Evolutionary conservation across 1,284 basidiomycete genomes (phyloP).

Genomic region (Ganoderma multipileum): DNA sequence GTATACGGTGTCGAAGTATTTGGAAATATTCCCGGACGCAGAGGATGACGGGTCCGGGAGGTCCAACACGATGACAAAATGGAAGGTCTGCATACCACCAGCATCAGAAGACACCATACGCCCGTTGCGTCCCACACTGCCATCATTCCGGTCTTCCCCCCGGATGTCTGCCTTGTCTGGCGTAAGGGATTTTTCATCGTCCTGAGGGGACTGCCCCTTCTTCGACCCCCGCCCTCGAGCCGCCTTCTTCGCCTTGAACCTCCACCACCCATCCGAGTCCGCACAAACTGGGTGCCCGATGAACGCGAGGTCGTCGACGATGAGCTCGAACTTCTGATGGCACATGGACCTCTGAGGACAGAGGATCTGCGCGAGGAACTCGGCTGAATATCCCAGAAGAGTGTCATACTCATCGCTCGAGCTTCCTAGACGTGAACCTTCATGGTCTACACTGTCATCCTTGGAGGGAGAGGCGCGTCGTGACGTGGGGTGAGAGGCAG

Average conservation of each 20-base stretch:
- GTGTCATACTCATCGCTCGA: slow-evolving; percentile 59
- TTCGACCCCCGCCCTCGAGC: slow-evolving; percentile 63
- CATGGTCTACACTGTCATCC: slow-evolving; percentile 28
- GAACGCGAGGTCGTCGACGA: slow-evolving; percentile 94
- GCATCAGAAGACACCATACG: background rate
- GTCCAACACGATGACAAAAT: slow-evolving; percentile 89
- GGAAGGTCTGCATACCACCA: slow-evolving; percentile 81
- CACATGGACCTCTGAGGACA: slow-evolving; percentile 84
- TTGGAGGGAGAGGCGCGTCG: slow-evolving; percentile 41
- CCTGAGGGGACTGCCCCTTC: slow-evolving; percentile 42
- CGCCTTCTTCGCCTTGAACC: slow-evolving; percentile 57
- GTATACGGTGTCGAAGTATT: slow-evolving; percentile 87
- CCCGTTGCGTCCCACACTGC: slow-evolving; percentile 24
- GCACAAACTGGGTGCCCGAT: slow-evolving; percentile 93
- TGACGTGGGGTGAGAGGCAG: slow-evolving; percentile 38
- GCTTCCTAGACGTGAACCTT: slow-evolving; percentile 32
- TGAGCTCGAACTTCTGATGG: slow-evolving; percentile 93
- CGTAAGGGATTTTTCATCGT: slow-evolving; percentile 32
- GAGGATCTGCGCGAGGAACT: slow-evolving; percentile 84
- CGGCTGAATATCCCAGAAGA: slow-evolving; percentile 82
- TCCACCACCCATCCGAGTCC: slow-evolving; percentile 77
- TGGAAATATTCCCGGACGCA: slow-evolving; percentile 73
- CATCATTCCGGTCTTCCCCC: slow-evolving; percentile 7
- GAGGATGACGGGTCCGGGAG: slow-evolving; percentile 88
- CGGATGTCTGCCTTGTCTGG: slow-evolving; percentile 31